Percentiles rank a stretch among this genome's conserved stretches.
Evolutionary conservation across 1,284 basidiomycete species (phyloP).

Genomic region (Leccinum subrobustum): DNA sequence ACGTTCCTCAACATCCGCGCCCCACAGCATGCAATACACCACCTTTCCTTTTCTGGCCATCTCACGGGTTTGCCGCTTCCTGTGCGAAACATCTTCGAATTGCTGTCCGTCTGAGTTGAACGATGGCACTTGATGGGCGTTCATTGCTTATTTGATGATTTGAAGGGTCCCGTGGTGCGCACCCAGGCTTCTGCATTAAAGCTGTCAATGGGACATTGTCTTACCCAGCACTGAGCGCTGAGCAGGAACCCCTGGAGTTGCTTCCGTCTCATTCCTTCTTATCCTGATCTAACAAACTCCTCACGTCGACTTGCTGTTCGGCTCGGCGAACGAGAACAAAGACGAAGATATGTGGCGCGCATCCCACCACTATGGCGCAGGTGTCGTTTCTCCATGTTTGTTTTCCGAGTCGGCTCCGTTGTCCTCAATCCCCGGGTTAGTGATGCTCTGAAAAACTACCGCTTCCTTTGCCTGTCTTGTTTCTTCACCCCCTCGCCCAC

Average conservation of each 20-base stretch:
- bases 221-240: neutral
- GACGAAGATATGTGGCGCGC: neutral
- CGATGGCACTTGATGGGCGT: too few relatives aligned
- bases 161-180: neutral
- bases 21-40: neutral
- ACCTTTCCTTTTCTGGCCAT: constrained; percentile 13
- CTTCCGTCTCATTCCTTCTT: neutral
- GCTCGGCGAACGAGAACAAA: neutral
- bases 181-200: too few relatives aligned
- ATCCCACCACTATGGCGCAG: neutral
- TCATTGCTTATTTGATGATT: neutral
- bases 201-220: neutral
- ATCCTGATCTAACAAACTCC: neutral
- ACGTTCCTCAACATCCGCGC: constrained; percentile 11
- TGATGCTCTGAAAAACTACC: neutral
- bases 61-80: constrained; percentile 8
- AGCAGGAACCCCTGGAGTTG: too few relatives aligned
- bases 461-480: neutral
- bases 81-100: neutral
- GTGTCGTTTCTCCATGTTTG: neutral
- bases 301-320: neutral
- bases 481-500: neutral
- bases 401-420: neutral
- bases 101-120: too few relatives aligned
- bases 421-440: neutral